Conservation (phyloP, 768 basidiomycete genomes). For the Podaxis sp. region DNA sequence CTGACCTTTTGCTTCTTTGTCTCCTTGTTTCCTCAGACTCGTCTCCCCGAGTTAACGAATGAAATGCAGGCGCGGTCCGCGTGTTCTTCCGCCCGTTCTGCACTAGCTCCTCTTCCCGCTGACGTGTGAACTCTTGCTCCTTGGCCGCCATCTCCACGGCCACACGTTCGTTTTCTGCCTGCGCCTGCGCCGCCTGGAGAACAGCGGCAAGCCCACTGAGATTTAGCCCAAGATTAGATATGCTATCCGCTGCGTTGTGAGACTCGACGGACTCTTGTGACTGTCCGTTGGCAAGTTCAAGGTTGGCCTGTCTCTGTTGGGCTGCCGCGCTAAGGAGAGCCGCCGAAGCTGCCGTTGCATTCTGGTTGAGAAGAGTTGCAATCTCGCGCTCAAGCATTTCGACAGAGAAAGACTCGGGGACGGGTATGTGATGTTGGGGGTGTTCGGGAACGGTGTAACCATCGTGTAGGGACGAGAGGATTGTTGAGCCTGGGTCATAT, state of each 20-base stretch:
- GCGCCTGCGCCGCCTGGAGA: conserved; percentile 72
- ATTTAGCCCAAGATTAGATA: conserved; percentile 47
- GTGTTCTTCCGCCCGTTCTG: conserved; percentile 51
- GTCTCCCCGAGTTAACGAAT: conserved; percentile 65
- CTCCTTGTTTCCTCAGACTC: conserved; percentile 23
- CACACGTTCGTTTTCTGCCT: conserved; percentile 42
- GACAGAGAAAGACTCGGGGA: conserved; percentile 52
- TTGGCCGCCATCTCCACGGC: conserved; percentile 36
- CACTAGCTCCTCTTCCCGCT: conserved; percentile 38
- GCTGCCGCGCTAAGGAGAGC: conserved; percentile 62
- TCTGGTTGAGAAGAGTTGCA: conserved; percentile 68
- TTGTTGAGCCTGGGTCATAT: conserved; percentile 31
- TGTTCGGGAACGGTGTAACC: conserved; percentile 32
- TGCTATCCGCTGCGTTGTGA: conserved; percentile 23
- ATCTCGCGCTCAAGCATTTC: conserved; percentile 79
- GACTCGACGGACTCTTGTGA: conserved; percentile 24
- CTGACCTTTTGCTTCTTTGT: conserved; percentile 26
- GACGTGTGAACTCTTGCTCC: conserved; percentile 38
- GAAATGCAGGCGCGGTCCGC: conserved; percentile 72
- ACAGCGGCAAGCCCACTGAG: conserved; percentile 72
- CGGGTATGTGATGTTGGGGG: conserved; percentile 29
- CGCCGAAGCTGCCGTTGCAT: conserved; percentile 64
- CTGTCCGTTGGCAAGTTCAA: conserved; percentile 29
- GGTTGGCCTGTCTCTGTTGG: conserved; percentile 55
- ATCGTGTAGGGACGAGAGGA: conserved; percentile 34